Conservation (phyloP, 345 rosid genomes). For the Reutealis trisperma region DNA sequence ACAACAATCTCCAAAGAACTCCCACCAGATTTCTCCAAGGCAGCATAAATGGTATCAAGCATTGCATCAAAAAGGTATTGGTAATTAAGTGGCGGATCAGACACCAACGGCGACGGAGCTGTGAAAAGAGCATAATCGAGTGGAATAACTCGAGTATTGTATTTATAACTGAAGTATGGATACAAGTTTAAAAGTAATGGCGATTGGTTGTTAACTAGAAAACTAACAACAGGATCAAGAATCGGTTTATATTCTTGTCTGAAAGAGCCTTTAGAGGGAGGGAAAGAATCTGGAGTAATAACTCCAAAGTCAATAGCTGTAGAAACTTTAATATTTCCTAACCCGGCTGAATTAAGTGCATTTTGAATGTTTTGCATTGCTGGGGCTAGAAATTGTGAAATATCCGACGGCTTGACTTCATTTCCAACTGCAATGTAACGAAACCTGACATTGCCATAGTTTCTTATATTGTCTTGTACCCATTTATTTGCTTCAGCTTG, state of each 20-base stretch:
- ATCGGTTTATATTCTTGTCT: conserved; percentile 16
- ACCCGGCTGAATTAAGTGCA: conserved; percentile 35
- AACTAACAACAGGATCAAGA: conserved; percentile 38
- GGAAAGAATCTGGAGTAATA: conserved; percentile 22
- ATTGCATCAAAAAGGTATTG: conserved; percentile 20
- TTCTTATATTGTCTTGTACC: conserved; percentile 44
- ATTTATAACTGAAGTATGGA: conserved; percentile 37
- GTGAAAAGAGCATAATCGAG: conserved; percentile 46
- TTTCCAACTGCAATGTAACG: conserved; percentile 42
- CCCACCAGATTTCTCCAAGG: conserved; percentile 29
- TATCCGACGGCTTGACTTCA: conserved; percentile 37
- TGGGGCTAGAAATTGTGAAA: conserved; percentile 31
- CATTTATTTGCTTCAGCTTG: conserved; percentile 43
- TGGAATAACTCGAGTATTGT: conserved; percentile 18
- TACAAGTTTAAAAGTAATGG: conserved; percentile 47
- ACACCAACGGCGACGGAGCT: conserved; percentile 29
- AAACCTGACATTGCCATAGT: conserved; percentile 10
- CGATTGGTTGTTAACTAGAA: conserved; percentile 32
- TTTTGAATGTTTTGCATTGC: conserved; percentile 38
- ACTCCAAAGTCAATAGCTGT: conserved; percentile 36
- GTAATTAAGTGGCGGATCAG: conserved; percentile 28
- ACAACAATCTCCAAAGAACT: conserved; percentile 21
- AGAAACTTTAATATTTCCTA: conserved; percentile 47
- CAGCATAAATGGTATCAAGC: conserved; percentile 18
- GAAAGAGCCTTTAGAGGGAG: conserved; percentile 47